Base-by-base conservation (phyloP, 352 stramenopile genomes). In the Phytophthora macrochlamydospora region DNA sequence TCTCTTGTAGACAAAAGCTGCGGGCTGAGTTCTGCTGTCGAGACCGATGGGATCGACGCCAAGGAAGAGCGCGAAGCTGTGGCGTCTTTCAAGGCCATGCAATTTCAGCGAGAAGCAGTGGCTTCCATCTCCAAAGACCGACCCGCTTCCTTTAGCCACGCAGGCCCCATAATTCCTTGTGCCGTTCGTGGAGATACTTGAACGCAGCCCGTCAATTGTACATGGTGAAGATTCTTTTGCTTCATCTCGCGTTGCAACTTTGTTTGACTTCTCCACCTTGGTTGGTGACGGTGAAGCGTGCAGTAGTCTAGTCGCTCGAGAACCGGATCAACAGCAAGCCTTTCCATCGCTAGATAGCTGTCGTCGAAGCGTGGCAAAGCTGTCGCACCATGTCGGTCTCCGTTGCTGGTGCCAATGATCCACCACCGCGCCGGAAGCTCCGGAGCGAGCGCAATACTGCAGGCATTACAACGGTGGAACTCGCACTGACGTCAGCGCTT, bases 11-110 rank as follows among this genome's bases (percentile, higher is more conserved):
- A 56, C 31, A 48, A 59, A 91, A 76, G 79, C 52, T 87, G 75
- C 63, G 71, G 79, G 11, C 85, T 89, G 67, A 88, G 69, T 67
- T 74, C 78, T 9, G 56, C 75, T 4, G 18, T 24, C 18, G 76
- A 87, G 65, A 56, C 53, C 37, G 51, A 64, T 46, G 45, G 40
- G 40, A 9, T 31, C 31, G 51, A 71, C 46, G 35, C 33, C 33
- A 72, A 72, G 38, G 65, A 72, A 33, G 66, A 65, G 7, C 50
- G 50, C 28, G 56, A 67, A 32, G 57, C 51, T 13, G 52, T 73
- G 33, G 49, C 59, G 43, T 52, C 59, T 7, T 55, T 70, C 61
- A 73, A 73, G 49, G 45, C 59, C 38, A 49, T 69, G 5, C 52
- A 70, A 42, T 71, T 71, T 28, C 55, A 67, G 14, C 61, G 42